Conservation (phyloP, 2,329 filamentous ascomycete species). For the Alternaria sp. region DNA sequence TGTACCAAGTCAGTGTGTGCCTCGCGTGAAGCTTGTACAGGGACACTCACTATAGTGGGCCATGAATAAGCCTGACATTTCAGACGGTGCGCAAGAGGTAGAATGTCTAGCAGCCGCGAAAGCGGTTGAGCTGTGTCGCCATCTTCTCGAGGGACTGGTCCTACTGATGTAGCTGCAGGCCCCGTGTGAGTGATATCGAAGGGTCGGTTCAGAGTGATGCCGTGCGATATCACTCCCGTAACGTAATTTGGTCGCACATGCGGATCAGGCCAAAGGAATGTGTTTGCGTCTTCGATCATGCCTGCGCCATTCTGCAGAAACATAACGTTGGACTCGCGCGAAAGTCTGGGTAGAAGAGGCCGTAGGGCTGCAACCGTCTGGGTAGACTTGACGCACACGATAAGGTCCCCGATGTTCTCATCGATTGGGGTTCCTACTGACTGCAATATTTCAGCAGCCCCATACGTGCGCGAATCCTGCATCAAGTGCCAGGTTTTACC, state of each 20-base stretch:
- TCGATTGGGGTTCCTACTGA: neutral
- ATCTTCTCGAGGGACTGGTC: constrained; percentile 2
- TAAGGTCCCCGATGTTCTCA: constrained; percentile 11
- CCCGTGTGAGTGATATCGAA: constrained; percentile 13
- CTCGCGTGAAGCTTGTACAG: too few species aligned
- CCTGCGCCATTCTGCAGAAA: constrained; percentile 12
- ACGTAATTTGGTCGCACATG: constrained; percentile 6
- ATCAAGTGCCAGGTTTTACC: neutral
- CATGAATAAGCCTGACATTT: constrained; percentile 1
- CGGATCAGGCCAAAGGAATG: neutral
- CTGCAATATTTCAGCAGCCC: neutral
- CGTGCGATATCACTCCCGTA: constrained; percentile 6
- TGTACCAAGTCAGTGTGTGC: neutral
- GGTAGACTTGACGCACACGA: constrained; percentile 20
- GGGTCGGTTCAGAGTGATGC: constrained; percentile 7
- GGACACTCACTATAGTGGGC: neutral
- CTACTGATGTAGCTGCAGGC: constrained; percentile 7
- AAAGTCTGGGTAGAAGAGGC: constrained; percentile 8
- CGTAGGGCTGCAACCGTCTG: constrained; percentile 7
- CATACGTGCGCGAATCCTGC: neutral
- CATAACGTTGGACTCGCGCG: neutral
- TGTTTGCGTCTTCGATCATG: constrained; percentile 13
- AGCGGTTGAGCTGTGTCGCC: neutral
- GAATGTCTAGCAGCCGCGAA: constrained; percentile 1
- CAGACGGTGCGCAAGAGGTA: neutral